Conservation (phyloP, 352 stramenopile genomes). For the Pythium phragmiticola region DNA sequence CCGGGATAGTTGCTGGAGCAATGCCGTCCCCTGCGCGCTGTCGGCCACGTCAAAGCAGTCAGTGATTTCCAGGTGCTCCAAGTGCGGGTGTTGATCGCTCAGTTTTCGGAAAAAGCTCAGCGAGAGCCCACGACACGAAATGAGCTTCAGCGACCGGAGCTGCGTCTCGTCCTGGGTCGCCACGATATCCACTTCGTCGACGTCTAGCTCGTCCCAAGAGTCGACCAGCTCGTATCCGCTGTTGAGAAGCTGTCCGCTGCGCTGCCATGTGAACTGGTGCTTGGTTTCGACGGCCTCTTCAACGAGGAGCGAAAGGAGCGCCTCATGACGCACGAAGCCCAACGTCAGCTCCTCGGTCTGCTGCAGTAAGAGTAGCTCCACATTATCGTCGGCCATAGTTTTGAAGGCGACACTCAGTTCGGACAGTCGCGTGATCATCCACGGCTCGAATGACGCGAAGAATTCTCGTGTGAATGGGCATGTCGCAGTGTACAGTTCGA, state of each 20-base stretch:
- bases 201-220: constrained; percentile 70
- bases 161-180: constrained; percentile 51
- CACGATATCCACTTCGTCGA: constrained; percentile 68
- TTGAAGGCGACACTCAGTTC: constrained; percentile 68
- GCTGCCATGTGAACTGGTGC: constrained; percentile 46
- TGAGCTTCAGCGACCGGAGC: constrained; percentile 59
- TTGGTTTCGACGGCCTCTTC: constrained; percentile 30
- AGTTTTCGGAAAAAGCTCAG: constrained; percentile 47
- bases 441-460: constrained; percentile 68
- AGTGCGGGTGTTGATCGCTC: constrained; percentile 40
- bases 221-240: constrained; percentile 43
- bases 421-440: constrained; percentile 71
- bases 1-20: constrained; percentile 51
- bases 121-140: constrained; percentile 65
- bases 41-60: constrained; percentile 67
- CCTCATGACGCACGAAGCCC: constrained; percentile 66
- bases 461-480: constrained; percentile 63
- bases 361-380: constrained; percentile 56
- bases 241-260: constrained; percentile 20
- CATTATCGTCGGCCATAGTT: constrained; percentile 68
- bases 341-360: constrained; percentile 60
- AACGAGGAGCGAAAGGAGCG: constrained; percentile 43
- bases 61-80: constrained; percentile 61
- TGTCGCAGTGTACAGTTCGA: constrained; percentile 61
- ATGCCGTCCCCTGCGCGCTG: constrained; percentile 35